phyloP scores from a whole-genome alignment of 2,329 filamentous ascomycete species.

The Talaromyces sp. region DNA sequence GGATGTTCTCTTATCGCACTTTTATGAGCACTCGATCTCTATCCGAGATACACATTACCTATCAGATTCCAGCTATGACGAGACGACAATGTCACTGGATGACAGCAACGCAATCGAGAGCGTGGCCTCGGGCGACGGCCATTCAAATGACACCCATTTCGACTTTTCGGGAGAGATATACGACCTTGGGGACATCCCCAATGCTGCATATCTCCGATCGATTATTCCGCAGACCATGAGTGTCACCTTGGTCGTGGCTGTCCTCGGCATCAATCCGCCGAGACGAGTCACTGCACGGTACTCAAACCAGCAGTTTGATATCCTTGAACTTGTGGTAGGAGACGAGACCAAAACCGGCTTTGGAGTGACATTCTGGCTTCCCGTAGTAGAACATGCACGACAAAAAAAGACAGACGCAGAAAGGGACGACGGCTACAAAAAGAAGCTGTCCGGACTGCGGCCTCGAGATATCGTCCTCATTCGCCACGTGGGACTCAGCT shows the following conservation, averaged over 20 bases:
- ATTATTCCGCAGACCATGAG: slow-evolving; percentile 78
- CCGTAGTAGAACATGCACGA: slow-evolving; percentile 26
- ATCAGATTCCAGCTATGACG: slow-evolving; percentile 21
- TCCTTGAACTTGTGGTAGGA: slow-evolving; percentile 75
- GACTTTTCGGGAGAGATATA: slow-evolving; percentile 48
- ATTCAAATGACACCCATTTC: slow-evolving; percentile 10
- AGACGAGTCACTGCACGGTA: slow-evolving; percentile 62
- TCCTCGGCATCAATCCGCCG: slow-evolving; percentile 67
- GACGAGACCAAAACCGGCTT: slow-evolving; percentile 83
- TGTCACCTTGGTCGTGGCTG: slow-evolving; percentile 72
- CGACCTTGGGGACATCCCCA: slow-evolving; percentile 67
- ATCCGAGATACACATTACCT: slow-evolving; percentile 55
- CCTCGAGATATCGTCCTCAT: slow-evolving; percentile 74
- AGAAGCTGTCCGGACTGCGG: slow-evolving; percentile 48
- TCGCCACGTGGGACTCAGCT: slow-evolving; percentile 71
- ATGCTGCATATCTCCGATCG: slow-evolving; percentile 58
- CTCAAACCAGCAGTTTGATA: slow-evolving; percentile 51
- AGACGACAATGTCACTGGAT: slow-evolving; percentile 19
- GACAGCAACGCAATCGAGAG: slow-evolving; percentile 3
- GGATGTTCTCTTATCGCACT: slow-evolving; percentile 52
- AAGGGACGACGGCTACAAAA: slow-evolving; percentile 30
- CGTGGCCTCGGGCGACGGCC: not conserved
- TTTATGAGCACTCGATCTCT: slow-evolving; percentile 74
- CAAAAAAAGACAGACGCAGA: slow-evolving; percentile 14
- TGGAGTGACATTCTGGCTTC: slow-evolving; percentile 78